Evolutionary conservation across 345 rosid species (phyloP), one percentile per base, ranked within the genome.

Genomic region (Erucastrum elatum): DNA sequence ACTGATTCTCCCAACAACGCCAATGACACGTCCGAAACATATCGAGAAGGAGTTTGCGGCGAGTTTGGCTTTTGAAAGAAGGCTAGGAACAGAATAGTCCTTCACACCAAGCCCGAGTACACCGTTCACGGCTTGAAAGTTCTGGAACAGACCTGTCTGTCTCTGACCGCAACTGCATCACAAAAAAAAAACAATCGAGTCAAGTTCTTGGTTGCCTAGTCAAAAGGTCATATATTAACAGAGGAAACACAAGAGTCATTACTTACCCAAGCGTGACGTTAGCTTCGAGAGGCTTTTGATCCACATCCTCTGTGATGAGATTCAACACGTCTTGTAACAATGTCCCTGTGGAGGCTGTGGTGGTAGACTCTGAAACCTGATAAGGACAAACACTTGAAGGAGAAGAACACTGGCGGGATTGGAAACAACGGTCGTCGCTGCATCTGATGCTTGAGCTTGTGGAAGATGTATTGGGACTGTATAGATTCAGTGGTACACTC

Each of bases 31-130:
- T 55, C 89, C 87, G 60, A 95, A 91, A 84, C 99, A 95, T 91
- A 93, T 89, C 59, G 99, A 95, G 80, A 95, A 95, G n/a, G 99
- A 95, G 87, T 91, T 84, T 30, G 93, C 75, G 7, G 87, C 78
- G 64, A 81, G 17, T 21, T 92, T 92, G 21, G 87, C 81, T 44
- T 85, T 81, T 21, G 98, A 94, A 73, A 94, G 85, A 26, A 87
- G 82, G 84, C 93, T 94, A 9, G 97, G 98, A 81, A 94, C 96
- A 17, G 99, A 95, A 5, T 82, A 66, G 8, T 81, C 85, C 59
- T 79, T 83, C 81, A 93, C 71, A 41, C 99, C 99, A 71, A 95
- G 98, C 61, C 99, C 99, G 68, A 95, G 88, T 35, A 91, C 86
- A 70, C 99, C 99, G 70, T 95, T 95, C 49, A 91, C 93, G 59